phyloP scores from a whole-genome alignment of 805 yeast species.

The Scheffersomyces spartinae region DNA sequence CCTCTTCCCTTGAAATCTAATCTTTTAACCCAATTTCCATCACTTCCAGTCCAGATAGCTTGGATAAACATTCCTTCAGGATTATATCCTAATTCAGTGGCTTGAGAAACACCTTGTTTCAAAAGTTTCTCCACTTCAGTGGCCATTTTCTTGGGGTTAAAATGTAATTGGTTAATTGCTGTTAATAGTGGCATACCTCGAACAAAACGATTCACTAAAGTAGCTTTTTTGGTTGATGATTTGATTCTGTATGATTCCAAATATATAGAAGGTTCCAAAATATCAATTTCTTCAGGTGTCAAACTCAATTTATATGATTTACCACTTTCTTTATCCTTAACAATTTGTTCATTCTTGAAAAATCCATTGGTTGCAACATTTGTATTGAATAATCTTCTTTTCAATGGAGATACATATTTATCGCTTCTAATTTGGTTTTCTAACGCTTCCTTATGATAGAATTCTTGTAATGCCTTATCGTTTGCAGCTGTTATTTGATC shows the following conservation, averaged over 20 bases:
- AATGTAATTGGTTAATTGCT: slow-evolving; percentile 90
- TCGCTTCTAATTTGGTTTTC: slow-evolving; percentile 37
- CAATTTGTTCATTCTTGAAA: slow-evolving; percentile 49
- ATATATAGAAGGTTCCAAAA: slow-evolving; percentile 82
- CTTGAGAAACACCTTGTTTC: slow-evolving; percentile 61
- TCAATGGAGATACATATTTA: slow-evolving; percentile 59
- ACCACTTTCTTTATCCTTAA: slow-evolving; percentile 30
- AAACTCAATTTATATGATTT: slow-evolving; percentile 45
- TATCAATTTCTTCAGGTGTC: slow-evolving; percentile 54
- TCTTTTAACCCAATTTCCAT: slow-evolving; percentile 62
- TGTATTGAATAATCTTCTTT: slow-evolving; percentile 47
- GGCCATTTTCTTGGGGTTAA: slow-evolving; percentile 68
- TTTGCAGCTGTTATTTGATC: slow-evolving; percentile 7
- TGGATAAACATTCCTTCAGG: slow-evolving; percentile 57
- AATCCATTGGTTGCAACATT: slow-evolving; percentile 56
- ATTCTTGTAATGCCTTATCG: slow-evolving; percentile 35
- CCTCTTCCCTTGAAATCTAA: slow-evolving; percentile 86
- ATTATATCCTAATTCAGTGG: slow-evolving; percentile 45
- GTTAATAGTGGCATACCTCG: slow-evolving; percentile 57
- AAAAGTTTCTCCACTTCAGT: slow-evolving; percentile 69
- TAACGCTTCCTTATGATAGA: slow-evolving; percentile 32
- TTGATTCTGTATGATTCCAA: slow-evolving; percentile 72
- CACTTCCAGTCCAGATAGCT: slow-evolving; percentile 87
- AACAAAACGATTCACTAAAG: slow-evolving; percentile 64
- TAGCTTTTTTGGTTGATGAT: slow-evolving; percentile 83